A percentile compares a stretch with the other conserved stretches of the same genome.
These are phyloP conservation scores for Hygrophoropsis aurantiaca DNA, from an alignment of 768 basidiomycete genomes.

Conservation along the genomic window DNA sequence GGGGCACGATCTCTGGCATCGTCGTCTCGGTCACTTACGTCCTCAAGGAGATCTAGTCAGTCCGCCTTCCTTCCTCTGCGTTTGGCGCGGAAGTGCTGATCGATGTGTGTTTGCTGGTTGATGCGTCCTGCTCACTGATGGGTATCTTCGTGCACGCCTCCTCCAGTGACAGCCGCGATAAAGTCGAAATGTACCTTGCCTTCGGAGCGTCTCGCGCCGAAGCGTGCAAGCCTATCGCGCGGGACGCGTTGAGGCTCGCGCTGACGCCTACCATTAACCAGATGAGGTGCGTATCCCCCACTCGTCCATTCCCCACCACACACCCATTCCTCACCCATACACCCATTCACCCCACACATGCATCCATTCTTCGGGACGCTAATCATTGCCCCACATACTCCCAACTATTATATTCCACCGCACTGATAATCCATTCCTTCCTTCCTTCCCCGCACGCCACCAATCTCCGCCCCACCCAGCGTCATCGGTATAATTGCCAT, in stretches of 20 bases:
- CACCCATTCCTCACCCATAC: too few species aligned
- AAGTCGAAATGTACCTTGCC: conserved; percentile 81
- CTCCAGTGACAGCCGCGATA: conserved; percentile 78
- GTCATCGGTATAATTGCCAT: conserved; percentile 78
- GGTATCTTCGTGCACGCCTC: too few species aligned
- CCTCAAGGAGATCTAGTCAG: conserved; percentile 75
- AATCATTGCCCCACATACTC: too few species aligned
- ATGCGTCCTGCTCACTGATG: too few species aligned
- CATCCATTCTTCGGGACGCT: too few species aligned
- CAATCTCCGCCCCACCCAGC: conserved; percentile 40
- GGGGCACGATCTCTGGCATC: conserved; percentile 73
- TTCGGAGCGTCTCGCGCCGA: conserved; percentile 84
- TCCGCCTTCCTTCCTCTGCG: conserved; percentile 6
- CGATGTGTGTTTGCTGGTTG: too few species aligned
- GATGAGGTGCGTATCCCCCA: conserved; percentile 84
- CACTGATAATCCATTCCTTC: too few species aligned
- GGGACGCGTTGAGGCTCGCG: conserved; percentile 76
- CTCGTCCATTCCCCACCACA: too few species aligned
- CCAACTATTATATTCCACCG: too few species aligned
- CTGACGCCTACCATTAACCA: conserved; percentile 81
- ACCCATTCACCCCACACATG: too few species aligned
- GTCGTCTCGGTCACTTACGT: conserved; percentile 69
- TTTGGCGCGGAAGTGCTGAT: not conserved
- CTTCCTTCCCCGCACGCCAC: too few species aligned
- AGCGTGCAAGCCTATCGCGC: conserved; percentile 77